These are phyloP conservation scores for Heliamphora exappendiculata DNA, from an alignment of 148 eudicot species.

Conservation along the genomic window DNA sequence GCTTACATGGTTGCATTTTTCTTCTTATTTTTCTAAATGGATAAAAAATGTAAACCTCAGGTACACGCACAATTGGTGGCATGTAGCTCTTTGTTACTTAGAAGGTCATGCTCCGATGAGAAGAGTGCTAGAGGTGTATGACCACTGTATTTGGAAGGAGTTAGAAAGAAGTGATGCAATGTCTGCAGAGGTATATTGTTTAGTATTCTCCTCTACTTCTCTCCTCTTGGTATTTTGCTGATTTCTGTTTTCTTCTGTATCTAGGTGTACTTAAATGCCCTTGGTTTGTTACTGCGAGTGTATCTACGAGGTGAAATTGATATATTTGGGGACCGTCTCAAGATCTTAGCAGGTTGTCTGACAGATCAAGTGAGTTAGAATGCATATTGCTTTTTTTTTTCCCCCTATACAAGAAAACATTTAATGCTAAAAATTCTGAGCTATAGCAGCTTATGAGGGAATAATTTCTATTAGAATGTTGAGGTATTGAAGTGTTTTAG, in stretches of 20 bases:
- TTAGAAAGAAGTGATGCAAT: constrained; percentile 60
- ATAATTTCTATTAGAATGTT: background rate
- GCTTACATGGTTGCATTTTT: background rate
- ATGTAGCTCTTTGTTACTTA: constrained; percentile 83
- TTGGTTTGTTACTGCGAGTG: constrained; percentile 68
- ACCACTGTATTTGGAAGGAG: constrained; percentile 57
- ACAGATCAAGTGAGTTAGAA: constrained; percentile 56
- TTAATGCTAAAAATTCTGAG: background rate
- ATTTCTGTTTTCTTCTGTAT: background rate
- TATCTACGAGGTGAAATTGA: constrained; percentile 51
- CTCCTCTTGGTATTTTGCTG: background rate
- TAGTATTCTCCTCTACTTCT: background rate
- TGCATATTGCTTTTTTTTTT: background rate
- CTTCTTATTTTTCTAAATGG: background rate
- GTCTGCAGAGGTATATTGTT: constrained; percentile 50
- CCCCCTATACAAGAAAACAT: background rate
- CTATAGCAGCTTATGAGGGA: background rate
- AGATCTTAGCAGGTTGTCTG: constrained; percentile 43
- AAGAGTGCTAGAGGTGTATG: constrained; percentile 70
- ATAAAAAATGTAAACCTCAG: constrained; percentile 27
- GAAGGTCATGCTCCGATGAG: constrained; percentile 61
- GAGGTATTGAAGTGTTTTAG: background rate
- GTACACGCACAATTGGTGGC: constrained; percentile 98
- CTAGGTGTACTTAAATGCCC: constrained; percentile 73
- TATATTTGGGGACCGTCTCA: constrained; percentile 44